Evolutionary conservation across 768 basidiomycete genomes (phyloP).

Genomic region (Kwoniella europaea): DNA sequence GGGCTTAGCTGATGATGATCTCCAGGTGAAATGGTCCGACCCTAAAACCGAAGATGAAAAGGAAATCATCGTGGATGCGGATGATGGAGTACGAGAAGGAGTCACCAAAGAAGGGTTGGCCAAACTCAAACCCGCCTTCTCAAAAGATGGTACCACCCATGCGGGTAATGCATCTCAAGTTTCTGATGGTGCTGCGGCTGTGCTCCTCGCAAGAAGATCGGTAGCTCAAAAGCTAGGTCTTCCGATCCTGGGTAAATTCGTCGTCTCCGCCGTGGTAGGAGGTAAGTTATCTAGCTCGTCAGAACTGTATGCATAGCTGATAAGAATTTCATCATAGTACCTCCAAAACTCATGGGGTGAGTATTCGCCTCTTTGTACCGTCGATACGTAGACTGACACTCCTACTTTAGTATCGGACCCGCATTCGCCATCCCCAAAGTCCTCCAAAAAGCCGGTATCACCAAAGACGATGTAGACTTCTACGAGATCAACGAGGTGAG

Average conservation of each 20-base stretch:
- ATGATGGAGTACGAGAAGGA: constrained; percentile 86
- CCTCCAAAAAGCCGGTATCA: constrained; percentile 70
- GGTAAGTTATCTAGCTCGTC: too few species aligned
- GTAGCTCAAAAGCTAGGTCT: constrained; percentile 77
- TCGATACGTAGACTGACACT: not conserved
- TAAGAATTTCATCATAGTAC: too few species aligned
- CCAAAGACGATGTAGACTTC: constrained; percentile 60
- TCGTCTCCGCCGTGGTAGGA: constrained; percentile 78
- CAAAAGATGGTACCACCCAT: constrained; percentile 61
- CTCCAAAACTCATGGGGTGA: constrained; percentile 53
- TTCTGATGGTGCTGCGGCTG: constrained; percentile 89
- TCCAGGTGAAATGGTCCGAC: constrained; percentile 60
- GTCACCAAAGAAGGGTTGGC: constrained; percentile 78
- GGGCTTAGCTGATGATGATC: not conserved
- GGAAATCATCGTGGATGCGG: constrained; percentile 66
- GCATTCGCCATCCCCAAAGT: constrained; percentile 79
- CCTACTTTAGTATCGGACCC: constrained; percentile 67
- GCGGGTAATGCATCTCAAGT: constrained; percentile 65
- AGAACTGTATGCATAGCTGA: too few species aligned
- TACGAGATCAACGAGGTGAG: constrained; percentile 63
- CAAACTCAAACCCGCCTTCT: constrained; percentile 82
- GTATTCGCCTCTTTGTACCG: constrained; percentile 2
- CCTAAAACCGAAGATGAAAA: constrained; percentile 65
- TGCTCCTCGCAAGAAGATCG: constrained; percentile 78
- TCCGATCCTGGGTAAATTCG: constrained; percentile 81